Conservation (phyloP, 2,329 filamentous ascomycete species). For the Verruconis gallopava region DNA sequence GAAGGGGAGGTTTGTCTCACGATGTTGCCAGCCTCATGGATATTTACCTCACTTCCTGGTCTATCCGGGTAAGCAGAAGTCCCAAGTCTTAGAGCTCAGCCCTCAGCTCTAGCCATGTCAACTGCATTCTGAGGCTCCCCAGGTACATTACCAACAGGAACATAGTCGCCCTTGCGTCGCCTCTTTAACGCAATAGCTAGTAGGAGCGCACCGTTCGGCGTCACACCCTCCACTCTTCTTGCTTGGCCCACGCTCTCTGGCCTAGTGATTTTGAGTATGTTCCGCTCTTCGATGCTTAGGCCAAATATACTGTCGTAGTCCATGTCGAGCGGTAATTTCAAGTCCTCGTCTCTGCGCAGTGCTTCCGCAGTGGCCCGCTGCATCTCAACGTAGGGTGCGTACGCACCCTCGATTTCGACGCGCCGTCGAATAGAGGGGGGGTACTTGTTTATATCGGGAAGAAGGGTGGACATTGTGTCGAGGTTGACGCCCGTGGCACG, state of each 20-base stretch:
- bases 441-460: constrained; percentile 46
- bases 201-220: constrained; percentile 36
- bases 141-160: background rate
- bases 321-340: constrained; percentile 58
- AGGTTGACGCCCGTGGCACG: constrained; percentile 50
- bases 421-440: constrained; percentile 48
- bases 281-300: constrained; percentile 66
- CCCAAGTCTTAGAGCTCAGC: too few species aligned
- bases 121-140: too few species aligned
- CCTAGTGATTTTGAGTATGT: constrained; percentile 52
- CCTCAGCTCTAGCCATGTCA: too few species aligned
- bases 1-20: too few species aligned
- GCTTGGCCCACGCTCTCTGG: constrained; percentile 87
- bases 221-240: constrained; percentile 68
- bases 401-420: constrained; percentile 69
- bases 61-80: too few species aligned
- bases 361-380: constrained; percentile 54
- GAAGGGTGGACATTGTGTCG: constrained; percentile 40
- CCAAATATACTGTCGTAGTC: constrained; percentile 65
- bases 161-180: background rate
- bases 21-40: too few species aligned
- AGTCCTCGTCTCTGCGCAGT: constrained; percentile 63
- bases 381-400: constrained; percentile 71
- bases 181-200: constrained; percentile 34
- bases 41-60: too few species aligned